Conservation (phyloP, 2,329 filamentous ascomycete species). For the Chrysoporthe austroafricana region DNA sequence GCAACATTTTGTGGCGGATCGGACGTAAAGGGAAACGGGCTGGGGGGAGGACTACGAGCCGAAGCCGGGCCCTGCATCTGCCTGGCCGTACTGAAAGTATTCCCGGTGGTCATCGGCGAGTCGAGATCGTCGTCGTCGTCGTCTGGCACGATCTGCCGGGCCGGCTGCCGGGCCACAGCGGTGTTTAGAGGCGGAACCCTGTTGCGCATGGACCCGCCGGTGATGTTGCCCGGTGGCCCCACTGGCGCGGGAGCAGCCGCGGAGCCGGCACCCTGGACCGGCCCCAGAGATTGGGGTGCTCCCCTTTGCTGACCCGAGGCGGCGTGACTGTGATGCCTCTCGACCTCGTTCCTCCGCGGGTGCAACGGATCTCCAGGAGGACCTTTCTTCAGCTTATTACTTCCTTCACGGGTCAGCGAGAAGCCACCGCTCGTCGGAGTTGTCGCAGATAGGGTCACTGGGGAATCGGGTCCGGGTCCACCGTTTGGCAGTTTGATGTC, state of each 20-base stretch:
- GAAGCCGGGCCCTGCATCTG: slow-evolving; percentile 25
- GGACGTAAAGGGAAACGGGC: slow-evolving; percentile 19
- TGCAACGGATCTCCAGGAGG: slow-evolving; percentile 57
- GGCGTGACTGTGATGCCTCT: slow-evolving; percentile 38
- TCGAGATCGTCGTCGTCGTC: slow-evolving; percentile 28
- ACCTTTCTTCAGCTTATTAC: slow-evolving; percentile 63
- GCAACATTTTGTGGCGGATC: slow-evolving; percentile 12
- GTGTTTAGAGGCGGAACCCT: slow-evolving; percentile 23
- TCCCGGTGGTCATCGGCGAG: slow-evolving; percentile 29
- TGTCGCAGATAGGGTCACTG: slow-evolving; percentile 35
- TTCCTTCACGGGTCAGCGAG: slow-evolving; percentile 52
- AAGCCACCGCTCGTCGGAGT: slow-evolving; percentile 39
- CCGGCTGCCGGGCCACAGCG: slow-evolving; percentile 19
- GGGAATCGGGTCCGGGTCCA: slow-evolving; percentile 31
- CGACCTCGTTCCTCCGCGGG: slow-evolving; percentile 47
- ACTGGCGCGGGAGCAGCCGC: slow-evolving; percentile 24
- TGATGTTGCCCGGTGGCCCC: slow-evolving; percentile 19
- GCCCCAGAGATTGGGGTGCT: slow-evolving; percentile 7
- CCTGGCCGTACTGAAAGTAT: slow-evolving; percentile 32
- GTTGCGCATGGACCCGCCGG: slow-evolving; percentile 27
- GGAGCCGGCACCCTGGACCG: slow-evolving; percentile 9
- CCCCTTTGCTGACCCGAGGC: slow-evolving; percentile 10
- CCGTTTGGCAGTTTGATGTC: slow-evolving; percentile 43
- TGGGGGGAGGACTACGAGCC: slow-evolving; percentile 28
- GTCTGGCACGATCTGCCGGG: slow-evolving; percentile 8